Base-by-base conservation (phyloP, 495 filamentous ascomycete genomes). In the Aeminium ludgeri region DNA sequence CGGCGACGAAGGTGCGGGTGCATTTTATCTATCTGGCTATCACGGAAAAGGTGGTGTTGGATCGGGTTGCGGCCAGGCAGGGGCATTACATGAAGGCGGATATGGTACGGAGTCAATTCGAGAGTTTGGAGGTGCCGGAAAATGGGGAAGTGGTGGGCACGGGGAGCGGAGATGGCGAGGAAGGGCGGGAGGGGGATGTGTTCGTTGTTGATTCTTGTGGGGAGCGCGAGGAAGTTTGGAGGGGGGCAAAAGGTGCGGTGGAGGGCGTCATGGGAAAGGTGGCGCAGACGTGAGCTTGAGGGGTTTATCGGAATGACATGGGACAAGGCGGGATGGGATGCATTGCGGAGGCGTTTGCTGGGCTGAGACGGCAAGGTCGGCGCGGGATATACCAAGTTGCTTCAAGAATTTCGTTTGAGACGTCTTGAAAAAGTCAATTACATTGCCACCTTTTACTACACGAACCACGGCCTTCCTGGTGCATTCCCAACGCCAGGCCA, bases 31-130 rank as follows among this genome's bases (percentile, higher is more conserved):
- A 91, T 61, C 74, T 99, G 18, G 71, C 76, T 41, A 82, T 86
- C 10, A 63, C 69, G 20, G 79, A 91, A 57, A 68, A 74, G 36
- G 63, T 78, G 16, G 71, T 95, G 23, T 63, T 91, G 33, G 63
- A 73, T 49, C 72, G 91, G 0, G 86, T 96, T 13, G 60, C 63
- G 15, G 65, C 66, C 18, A 73, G 87, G 48, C 57, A 85, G 61
- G 72, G 74, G 36, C 91, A 99, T 55, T 99, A 89, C 60, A 96
- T 99, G 89, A 91, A 92, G 58, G 80, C 82, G 45, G 73, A 75
- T 39, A 99, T 99, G 91, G 86, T 99, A n/a, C 78, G 79, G 40
- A 86, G 80, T 55, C 91, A 99, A 56, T 76, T 95, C 50, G 69
- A 75, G 43, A 75, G 73, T 36, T 69, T 99, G 13, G 86, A 99